Percentiles rank a stretch among this genome's conserved stretches.
phyloP scores from a whole-genome alignment of 768 basidiomycete genomes.

The Hirschioporus abietinus region DNA sequence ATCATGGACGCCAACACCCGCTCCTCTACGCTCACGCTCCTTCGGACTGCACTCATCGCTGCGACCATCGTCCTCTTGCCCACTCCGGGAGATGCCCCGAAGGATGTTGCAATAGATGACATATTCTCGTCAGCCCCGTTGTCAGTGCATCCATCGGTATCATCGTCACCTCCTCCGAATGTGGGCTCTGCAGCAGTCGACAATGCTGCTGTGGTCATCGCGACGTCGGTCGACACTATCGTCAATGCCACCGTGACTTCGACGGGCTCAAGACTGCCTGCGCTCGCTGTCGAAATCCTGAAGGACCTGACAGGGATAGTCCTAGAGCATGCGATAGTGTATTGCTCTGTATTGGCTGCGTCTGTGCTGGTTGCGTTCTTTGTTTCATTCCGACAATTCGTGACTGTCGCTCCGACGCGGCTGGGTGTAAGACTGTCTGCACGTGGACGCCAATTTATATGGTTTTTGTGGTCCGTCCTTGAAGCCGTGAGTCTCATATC shows the following conservation, averaged over 20 bases:
- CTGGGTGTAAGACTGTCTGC: neutral
- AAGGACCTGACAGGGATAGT: neutral
- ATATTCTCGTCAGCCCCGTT: neutral
- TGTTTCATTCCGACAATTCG: neutral
- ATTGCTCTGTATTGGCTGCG: neutral
- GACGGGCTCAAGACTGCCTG: neutral
- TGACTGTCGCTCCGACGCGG: neutral
- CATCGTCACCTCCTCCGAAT: neutral
- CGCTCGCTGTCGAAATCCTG: neutral
- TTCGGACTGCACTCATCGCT: neutral
- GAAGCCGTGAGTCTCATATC: neutral
- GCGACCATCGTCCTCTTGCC: neutral
- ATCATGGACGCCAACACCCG: neutral
- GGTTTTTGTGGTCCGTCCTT: neutral
- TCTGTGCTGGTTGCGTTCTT: neutral
- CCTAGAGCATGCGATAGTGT: neutral
- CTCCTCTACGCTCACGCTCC: neutral
- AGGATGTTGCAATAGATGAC: neutral
- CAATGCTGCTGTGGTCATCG: neutral
- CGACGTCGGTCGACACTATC: neutral
- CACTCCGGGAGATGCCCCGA: neutral
- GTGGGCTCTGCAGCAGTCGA: too few species aligned
- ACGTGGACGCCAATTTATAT: neutral
- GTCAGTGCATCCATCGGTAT: neutral
- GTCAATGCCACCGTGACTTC: neutral